A percentile compares a stretch with the other conserved stretches of the same genome.
Evolutionary conservation across 768 basidiomycete species (phyloP).

Genomic region (Lyophyllum shimeji): DNA sequence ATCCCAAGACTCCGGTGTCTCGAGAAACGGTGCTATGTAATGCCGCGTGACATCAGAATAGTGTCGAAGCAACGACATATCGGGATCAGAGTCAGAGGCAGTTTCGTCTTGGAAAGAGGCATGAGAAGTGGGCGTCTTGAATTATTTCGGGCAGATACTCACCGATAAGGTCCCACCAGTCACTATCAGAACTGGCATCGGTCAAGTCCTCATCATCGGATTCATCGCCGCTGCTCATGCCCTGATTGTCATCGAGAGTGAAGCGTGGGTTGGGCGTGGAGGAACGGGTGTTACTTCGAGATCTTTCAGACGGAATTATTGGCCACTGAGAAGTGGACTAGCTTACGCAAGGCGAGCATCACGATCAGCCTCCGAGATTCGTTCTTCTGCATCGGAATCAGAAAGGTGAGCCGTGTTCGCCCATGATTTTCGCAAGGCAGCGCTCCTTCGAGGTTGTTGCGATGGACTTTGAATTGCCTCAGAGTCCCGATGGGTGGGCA

Average conservation of each 20-base stretch:
- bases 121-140: not conserved
- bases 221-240: constrained; percentile 70
- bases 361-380: constrained; percentile 62
- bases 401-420: constrained; percentile 36
- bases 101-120: constrained; percentile 11
- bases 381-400: constrained; percentile 68
- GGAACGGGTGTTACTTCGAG: constrained; percentile 51
- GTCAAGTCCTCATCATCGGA: constrained; percentile 76
- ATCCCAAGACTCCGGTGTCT: constrained; percentile 42
- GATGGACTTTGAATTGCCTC: not conserved
- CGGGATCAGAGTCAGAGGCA: constrained; percentile 13
- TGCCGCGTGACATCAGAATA: constrained; percentile 51
- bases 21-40: constrained; percentile 37
- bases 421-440: constrained; percentile 5
- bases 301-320: not conserved
- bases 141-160: constrained; percentile 9
- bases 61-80: constrained; percentile 34
- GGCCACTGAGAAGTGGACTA: not conserved
- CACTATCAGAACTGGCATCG: constrained; percentile 49
- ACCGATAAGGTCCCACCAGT: constrained; percentile 49
- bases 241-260: constrained; percentile 43
- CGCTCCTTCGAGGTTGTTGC: not conserved
- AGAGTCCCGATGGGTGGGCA: constrained; percentile 10
- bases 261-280: constrained; percentile 36
- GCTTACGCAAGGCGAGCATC: constrained; percentile 73